Evolutionary conservation across 805 yeast species (phyloP), one percentile per base, ranked within the genome.

Genomic region (Sugiyamaella americana): DNA sequence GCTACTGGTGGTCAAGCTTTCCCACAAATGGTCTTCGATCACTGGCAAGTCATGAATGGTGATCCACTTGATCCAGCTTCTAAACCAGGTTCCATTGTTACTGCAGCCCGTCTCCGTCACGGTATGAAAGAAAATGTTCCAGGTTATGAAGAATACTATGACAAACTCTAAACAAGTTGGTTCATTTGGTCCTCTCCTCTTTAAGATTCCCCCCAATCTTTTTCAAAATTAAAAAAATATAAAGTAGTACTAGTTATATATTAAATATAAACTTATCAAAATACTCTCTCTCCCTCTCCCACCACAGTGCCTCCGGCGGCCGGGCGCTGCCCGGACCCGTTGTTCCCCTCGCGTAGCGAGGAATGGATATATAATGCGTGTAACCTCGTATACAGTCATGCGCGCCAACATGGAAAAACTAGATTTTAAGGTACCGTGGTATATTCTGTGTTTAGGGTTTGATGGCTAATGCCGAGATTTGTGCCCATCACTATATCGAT

Each of bases 1-100:
- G 96, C 98, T 70, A 91, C 98, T 69, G 97, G 96, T 86, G 98
- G 98, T 76, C 98, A 91, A 82, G 98, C 98, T 74, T 91, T 91
- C 98, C 98, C 98, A 78, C 98, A 91, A 80, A 81, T 93, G 95
- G 94, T 93, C 74, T 93, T 91, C 76, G 98, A 93, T 75, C 98
- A 91, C 75, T 91, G 98, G 98, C 78, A 87, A 60, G 74, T 87
- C 65, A 77, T 93, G 79, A 68, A 70, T 62, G 95, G 96, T 74
- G 93, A 88, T 75, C 95, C 95, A 71, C 75, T 84, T 61, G 98
- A 91, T 76, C 82, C 89, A 70, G 61, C 82, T 65, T 61, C 81
- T 61, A 79, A 79, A 75, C 79, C 84, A 63, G 84, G 84, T 73
- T 69, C 65, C 59, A 79, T 80, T 62, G 84, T 79, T 54, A 47